Evolutionary conservation across 805 yeast species (phyloP), one percentile per base, ranked within the genome.

Genomic region (Wickerhamiella cacticola): DNA sequence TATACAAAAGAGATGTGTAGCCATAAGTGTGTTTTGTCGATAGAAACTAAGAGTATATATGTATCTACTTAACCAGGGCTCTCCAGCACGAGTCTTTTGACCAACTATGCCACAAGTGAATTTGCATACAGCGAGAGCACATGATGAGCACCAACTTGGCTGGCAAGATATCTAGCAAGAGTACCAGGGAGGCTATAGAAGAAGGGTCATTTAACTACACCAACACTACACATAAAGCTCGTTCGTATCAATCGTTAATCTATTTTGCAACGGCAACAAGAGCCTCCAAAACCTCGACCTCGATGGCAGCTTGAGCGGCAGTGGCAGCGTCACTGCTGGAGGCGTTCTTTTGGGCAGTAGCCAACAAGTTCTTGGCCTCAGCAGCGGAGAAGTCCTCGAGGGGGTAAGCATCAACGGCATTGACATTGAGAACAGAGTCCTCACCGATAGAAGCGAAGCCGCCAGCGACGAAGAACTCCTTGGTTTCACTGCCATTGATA

Each of bases 381-480:
- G 63, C 83, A 36, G 78, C 70, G 49, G 87, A 84, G 70, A 89
- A 86, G 53, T 85, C 79, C 55, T 86, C 89, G 59, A 92, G 75
- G 63, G 92, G 84, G 73, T 78, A 85, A 39, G 97, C 98, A 73
- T 92, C 98, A 60, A 86, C 82, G 55, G 96, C 88, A 63, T 92
- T 82, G 68, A 92, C 81, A 63, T 84, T 79, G 65, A 92, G 75
- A 59, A 81, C 75, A 57, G 95, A 87, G 63, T 85, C 94, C 69
- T 96, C 96, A 67, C 84, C 88, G 56, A 92, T 94, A 50, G 95
- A 78, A 52, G 96, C 97, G 62, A 89, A 83, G 58, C 98, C 98
- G 57, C 97, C 97, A 53, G 94, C 78, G 56, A 89, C 87, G 60
- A 89, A 92, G 74, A 68, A 89, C 69, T 83, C 85, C 68, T 76